phyloP scores from a whole-genome alignment of 2,329 filamentous ascomycete genomes.

The Xylariaceae sp. region DNA sequence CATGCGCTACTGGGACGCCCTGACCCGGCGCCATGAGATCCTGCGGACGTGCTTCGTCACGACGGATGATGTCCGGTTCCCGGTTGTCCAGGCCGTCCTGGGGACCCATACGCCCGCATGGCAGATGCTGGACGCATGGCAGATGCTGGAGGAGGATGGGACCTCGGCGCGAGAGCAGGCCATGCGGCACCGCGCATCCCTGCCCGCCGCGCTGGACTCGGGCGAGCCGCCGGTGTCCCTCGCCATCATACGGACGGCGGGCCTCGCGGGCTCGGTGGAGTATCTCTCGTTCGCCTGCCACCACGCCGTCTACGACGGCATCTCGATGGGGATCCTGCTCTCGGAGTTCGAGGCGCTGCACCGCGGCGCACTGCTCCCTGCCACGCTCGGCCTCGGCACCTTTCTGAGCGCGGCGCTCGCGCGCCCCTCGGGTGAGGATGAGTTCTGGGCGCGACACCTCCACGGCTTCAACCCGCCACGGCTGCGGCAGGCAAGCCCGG shows the following conservation, averaged over 20 bases:
- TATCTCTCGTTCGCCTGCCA: conserved; percentile 53
- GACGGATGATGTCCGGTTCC: conserved; percentile 51
- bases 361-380: conserved; percentile 35
- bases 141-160: conserved; percentile 20
- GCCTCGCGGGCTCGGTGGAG: conserved; percentile 11
- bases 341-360: conserved; percentile 60
- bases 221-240: conserved; percentile 38
- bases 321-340: conserved; percentile 63
- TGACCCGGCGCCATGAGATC: conserved; percentile 64
- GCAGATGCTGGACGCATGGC: conserved; percentile 24
- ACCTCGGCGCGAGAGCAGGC: conserved; percentile 13
- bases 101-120: conserved; percentile 34
- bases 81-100: conserved; percentile 68
- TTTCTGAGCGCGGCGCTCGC: conserved; percentile 56
- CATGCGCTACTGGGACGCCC: conserved; percentile 51
- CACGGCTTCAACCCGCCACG: conserved; percentile 32
- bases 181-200: conserved; percentile 28
- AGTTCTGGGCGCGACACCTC: conserved; percentile 60
- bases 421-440: conserved; percentile 40
- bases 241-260: conserved; percentile 27
- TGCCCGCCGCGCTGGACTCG: conserved; percentile 36
- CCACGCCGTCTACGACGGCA: conserved; percentile 82
- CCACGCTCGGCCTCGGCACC: conserved; percentile 47
- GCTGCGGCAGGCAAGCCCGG: conserved; percentile 2
- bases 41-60: conserved; percentile 68